Conservation (phyloP, 768 basidiomycete genomes). For the Leccinum sublutescens region DNA sequence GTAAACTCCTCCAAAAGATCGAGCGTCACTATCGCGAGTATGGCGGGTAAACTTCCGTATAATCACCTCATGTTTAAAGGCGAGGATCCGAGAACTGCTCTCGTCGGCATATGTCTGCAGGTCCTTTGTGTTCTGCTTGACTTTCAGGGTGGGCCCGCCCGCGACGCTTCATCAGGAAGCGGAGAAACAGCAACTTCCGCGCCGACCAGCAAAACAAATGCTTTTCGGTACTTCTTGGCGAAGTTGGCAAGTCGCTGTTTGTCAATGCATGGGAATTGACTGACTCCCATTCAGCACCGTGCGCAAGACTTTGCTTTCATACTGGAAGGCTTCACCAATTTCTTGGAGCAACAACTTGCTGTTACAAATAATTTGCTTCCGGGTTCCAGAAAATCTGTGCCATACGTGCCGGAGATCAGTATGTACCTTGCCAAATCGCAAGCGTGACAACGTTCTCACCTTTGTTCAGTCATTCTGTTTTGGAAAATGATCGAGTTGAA, state of each 20-base stretch:
- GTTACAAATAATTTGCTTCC: slow-evolving; percentile 75
- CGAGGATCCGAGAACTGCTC: slow-evolving; percentile 72
- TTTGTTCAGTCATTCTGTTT: slow-evolving; percentile 63
- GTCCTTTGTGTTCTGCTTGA: slow-evolving; percentile 74
- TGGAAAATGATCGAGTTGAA: slow-evolving; percentile 95
- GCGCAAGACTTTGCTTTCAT: slow-evolving; percentile 87
- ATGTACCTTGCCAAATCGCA: slow-evolving; percentile 28
- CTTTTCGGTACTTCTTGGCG: slow-evolving; percentile 89
- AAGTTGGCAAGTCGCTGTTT: slow-evolving; percentile 57
- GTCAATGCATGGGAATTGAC: slow-evolving; percentile 4
- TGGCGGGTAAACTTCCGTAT: slow-evolving; percentile 81
- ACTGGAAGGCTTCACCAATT: slow-evolving; percentile 63
- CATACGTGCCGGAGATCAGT: slow-evolving; percentile 83
- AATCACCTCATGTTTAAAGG: slow-evolving; percentile 89
- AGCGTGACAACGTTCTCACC: slow-evolving; percentile 6
- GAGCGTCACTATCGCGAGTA: slow-evolving; percentile 56
- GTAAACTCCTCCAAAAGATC: slow-evolving; percentile 62
- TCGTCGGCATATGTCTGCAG: slow-evolving; percentile 76
- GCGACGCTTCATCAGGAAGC: slow-evolving; percentile 45
- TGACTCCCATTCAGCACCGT: slow-evolving; percentile 62
- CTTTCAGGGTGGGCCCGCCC: slow-evolving; percentile 75
- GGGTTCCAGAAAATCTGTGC: slow-evolving; percentile 79
- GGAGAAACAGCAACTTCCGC: slow-evolving; percentile 44
- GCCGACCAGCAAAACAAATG: slow-evolving; percentile 72
- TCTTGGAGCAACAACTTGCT: slow-evolving; percentile 74